Evolutionary conservation across 495 filamentous ascomycete species (phyloP).

Genomic region (Aspergillus ostianus): DNA sequence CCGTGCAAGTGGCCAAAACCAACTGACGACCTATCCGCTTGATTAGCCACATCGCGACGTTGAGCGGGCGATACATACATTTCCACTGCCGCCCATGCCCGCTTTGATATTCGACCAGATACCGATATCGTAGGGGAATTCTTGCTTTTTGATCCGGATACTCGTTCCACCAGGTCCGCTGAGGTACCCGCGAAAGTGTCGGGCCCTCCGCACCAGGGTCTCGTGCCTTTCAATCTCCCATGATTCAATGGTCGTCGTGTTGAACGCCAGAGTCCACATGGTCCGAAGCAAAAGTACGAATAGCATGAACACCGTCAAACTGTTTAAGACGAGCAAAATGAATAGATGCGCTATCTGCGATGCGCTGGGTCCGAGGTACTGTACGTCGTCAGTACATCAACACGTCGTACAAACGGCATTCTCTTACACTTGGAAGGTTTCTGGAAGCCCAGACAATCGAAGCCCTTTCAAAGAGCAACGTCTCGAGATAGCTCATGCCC

Average conservation of each 20-base stretch:
- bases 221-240: constrained; percentile 93
- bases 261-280: constrained; percentile 55
- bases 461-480: constrained; percentile 56
- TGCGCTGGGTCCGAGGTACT: constrained; percentile 75
- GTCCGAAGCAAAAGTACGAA: constrained; percentile 62
- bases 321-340: constrained; percentile 58
- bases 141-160: constrained; percentile 60
- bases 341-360: constrained; percentile 65
- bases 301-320: constrained; percentile 63
- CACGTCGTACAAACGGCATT: neutral
- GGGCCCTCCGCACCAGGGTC: constrained; percentile 62
- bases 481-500: constrained; percentile 63
- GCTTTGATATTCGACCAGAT: constrained; percentile 74
- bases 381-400: constrained; percentile 13
- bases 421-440: constrained; percentile 62
- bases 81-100: constrained; percentile 65
- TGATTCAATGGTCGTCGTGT: constrained; percentile 83
- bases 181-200: constrained; percentile 56
- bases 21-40: constrained; percentile 43
- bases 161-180: constrained; percentile 58
- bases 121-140: constrained; percentile 92
- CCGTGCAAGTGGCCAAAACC: constrained; percentile 63
- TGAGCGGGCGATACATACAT: constrained; percentile 28
- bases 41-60: neutral
- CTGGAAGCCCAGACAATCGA: constrained; percentile 64